Evolutionary conservation across 768 basidiomycete genomes (phyloP).

Genomic region (Podaxis sp.): DNA sequence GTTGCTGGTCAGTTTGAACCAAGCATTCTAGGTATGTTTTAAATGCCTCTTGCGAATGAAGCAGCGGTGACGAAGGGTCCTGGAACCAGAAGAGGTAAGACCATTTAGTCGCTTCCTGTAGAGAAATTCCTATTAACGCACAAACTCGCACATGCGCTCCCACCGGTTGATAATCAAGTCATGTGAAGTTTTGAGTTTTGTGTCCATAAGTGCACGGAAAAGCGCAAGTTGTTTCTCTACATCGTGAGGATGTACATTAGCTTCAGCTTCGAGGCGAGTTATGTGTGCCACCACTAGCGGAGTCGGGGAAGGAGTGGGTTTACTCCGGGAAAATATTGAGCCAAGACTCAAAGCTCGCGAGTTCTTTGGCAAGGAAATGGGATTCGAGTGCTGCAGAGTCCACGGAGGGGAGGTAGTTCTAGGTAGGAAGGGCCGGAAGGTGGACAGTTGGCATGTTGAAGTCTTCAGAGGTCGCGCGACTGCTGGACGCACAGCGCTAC

Average conservation of each 20-base stretch:
- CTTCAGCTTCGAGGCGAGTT: conserved; percentile 74
- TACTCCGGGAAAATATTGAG: conserved; percentile 49
- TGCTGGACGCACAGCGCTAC: conserved; percentile 13
- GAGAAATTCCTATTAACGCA: conserved; percentile 37
- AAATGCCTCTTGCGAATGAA: conserved; percentile 72
- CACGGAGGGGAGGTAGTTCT: conserved; percentile 6
- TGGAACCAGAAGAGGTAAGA: conserved; percentile 28
- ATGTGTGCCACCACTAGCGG: conserved; percentile 69
- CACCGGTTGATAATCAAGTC: conserved; percentile 75
- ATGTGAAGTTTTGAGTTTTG: conserved; percentile 65
- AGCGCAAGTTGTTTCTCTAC: conserved; percentile 67
- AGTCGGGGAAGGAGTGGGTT: conserved; percentile 47
- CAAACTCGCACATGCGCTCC: conserved; percentile 84
- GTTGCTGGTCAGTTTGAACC: conserved; percentile 53
- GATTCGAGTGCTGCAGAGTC: conserved; percentile 16
- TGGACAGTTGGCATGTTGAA: conserved; percentile 19
- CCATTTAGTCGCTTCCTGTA: background rate
- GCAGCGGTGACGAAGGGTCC: conserved; percentile 68
- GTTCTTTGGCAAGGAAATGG: conserved; percentile 21
- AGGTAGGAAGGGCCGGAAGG: conserved; percentile 1
- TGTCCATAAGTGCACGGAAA: conserved; percentile 64
- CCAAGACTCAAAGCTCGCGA: conserved; percentile 39
- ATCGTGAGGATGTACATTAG: conserved; percentile 72
- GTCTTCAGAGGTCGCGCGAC: conserved; percentile 2
- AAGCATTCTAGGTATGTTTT: conserved; percentile 73